These are phyloP conservation scores for Castanea mollissima DNA, from an alignment of 306 rosid genomes.

Conservation along the genomic window DNA sequence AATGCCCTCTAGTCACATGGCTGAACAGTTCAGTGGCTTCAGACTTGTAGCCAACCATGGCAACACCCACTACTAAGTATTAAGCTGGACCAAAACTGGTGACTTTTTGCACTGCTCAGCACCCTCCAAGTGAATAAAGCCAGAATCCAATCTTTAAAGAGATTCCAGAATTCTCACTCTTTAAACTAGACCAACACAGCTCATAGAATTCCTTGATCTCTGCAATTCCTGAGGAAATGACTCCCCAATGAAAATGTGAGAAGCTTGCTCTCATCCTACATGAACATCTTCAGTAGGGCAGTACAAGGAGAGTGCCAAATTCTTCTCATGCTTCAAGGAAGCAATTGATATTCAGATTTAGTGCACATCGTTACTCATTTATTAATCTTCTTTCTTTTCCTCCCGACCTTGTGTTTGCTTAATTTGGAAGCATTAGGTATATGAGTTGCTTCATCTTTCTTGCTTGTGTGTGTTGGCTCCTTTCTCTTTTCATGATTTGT, in stretches of 20 bases:
- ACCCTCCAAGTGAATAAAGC: not conserved
- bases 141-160: not conserved
- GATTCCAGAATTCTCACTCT: not conserved
- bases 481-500: slow-evolving; percentile 36
- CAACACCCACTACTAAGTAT: not conserved
- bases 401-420: slow-evolving; percentile 16
- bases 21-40: not conserved
- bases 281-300: slow-evolving; percentile 1
- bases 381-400: slow-evolving; percentile 25
- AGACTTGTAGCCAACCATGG: not conserved
- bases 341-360: slow-evolving; percentile 3
- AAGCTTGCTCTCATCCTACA: not conserved
- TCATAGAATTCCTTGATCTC: not conserved
- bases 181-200: not conserved
- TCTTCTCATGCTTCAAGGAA: not conserved
- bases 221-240: slow-evolving; percentile 7
- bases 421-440: slow-evolving; percentile 34
- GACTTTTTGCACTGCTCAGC: not conserved
- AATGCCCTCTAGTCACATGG: not conserved
- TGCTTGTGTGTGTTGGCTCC: slow-evolving; percentile 2
- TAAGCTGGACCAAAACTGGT: not conserved
- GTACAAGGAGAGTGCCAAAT: slow-evolving; percentile 4
- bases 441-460: slow-evolving; percentile 26
- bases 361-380: not conserved
- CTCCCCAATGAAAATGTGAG: not conserved